Evolutionary conservation across 164 flowering plant genomes (phyloP), one percentile per base, ranked within the genome.

Genomic region (Houttuynia cordata): DNA sequence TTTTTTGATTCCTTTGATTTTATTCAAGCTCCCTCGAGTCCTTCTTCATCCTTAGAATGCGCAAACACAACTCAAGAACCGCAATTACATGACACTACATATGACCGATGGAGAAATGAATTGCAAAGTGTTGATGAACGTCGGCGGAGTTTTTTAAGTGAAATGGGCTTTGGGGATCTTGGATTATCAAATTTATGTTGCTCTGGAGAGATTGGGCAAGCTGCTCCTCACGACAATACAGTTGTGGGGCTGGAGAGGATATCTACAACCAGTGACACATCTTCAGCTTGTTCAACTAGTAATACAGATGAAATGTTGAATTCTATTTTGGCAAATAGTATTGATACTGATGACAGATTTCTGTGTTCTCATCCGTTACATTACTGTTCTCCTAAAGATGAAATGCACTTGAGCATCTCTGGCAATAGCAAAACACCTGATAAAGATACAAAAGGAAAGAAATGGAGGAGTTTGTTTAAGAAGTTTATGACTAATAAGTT

Each of bases 1-100:
- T 90, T 79, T 78, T 88, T 74, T 66, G 97, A 90, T 76, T 73
- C 88, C 5, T 60, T 56, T 9, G 86, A 85, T 66, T 60, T 57
- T 58, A 25, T 72, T 51, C 53, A 60, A 55, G 23, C 49, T 51
- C 53, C 57, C 15, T 10, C 51, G 51, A 67, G 58, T 61, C 61
- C 70, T 30, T 69, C 80, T 58, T 72, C 82, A 4, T 58, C 58
- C 24, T 30, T 30, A 45, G 83, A 78, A 56, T 80, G 67, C 62
- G 61, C 24, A 18, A 54, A 24, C 34, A 54, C 57, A 8, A 54
- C 77, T 40, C 66, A 40, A 64, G 59, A 59, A 56, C 71, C 20
- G 14, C 42, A 53, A 40, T 64, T 66, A 24, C 79, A 64, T 14
- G 23, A 71, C 17, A 66, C 68, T 7, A 80, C 63, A 2, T 88